Conservation (phyloP, 1,139 yeast species). For the Kodamaea arcana region DNA sequence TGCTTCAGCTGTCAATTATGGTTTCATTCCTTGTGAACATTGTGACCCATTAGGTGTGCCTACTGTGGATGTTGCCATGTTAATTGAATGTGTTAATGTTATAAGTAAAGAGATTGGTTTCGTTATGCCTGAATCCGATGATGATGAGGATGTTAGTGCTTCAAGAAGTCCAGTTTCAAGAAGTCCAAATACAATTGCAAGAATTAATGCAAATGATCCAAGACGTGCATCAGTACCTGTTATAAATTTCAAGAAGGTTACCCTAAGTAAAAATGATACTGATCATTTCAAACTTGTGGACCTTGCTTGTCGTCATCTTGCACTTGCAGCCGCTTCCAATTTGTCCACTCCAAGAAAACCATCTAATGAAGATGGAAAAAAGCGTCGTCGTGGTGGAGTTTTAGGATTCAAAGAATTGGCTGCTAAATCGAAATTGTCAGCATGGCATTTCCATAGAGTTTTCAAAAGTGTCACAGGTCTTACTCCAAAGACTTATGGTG, state of each 20-base stretch:
- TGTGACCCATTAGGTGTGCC: conserved; percentile 46
- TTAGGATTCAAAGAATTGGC: conserved; percentile 87
- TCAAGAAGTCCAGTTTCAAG: conserved; percentile 19
- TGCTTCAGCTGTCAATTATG: conserved; percentile 41
- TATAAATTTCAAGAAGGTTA: conserved; percentile 23
- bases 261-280: conserved; percentile 52
- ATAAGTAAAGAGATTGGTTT: conserved; percentile 60
- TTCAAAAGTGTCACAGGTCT: conserved; percentile 81
- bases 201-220: conserved; percentile 19
- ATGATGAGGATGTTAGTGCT: conserved; percentile 41
- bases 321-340: conserved; percentile 71
- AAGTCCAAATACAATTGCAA: too few relatives aligned
- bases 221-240: conserved; percentile 27
- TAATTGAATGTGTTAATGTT: conserved; percentile 53
- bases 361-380: conserved; percentile 35
- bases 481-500: conserved; percentile 87
- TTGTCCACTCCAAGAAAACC: conserved; percentile 20
- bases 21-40: conserved; percentile 48
- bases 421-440: conserved; percentile 74
- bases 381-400: conserved; percentile 78
- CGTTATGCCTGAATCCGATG: conserved; percentile 46
- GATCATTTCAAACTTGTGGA: conserved; percentile 72
- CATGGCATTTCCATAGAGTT: conserved; percentile 94
- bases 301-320: conserved; percentile 80
- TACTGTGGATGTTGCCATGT: conserved; percentile 48